A percentile compares a stretch with the other conserved stretches of the same genome.
These are phyloP conservation scores for Herpetomonas samuelpessoai DNA, from an alignment of 208 protist genomes.

Conservation along the genomic window DNA sequence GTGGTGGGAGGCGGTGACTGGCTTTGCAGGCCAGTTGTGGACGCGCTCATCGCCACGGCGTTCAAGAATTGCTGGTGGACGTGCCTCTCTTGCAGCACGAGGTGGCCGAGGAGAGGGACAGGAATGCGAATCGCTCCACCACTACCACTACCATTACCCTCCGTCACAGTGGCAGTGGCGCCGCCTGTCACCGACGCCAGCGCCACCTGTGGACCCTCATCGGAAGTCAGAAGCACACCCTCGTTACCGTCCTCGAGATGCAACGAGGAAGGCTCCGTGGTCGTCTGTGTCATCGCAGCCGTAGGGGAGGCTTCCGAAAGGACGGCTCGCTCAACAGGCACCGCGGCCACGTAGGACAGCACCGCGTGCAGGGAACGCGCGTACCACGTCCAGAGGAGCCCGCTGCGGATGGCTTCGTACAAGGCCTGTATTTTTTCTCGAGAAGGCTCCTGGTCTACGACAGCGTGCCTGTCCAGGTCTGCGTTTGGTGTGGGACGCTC, in stretches of 20 bases:
- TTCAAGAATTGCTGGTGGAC: no score
- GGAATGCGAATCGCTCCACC: slow-evolving; percentile 3
- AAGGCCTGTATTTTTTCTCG: not conserved
- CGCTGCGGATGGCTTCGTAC: slow-evolving; percentile 4
- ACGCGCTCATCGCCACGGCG: no score
- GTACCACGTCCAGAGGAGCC: slow-evolving; percentile 12
- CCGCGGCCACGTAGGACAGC: not conserved
- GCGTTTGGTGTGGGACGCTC: not conserved
- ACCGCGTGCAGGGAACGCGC: slow-evolving; percentile 11
- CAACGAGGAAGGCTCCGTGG: no score
- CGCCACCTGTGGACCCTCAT: not conserved
- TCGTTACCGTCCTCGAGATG: no score
- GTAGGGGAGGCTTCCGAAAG: no score
- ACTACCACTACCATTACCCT: not conserved
- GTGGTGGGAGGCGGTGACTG: no score
- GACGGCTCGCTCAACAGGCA: not conserved
- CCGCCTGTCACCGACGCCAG: not conserved
- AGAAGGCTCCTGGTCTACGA: no score
- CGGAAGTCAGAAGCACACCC: not conserved
- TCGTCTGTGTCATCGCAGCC: not conserved
- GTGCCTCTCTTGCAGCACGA: slow-evolving; percentile 19
- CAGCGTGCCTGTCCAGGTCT: no score
- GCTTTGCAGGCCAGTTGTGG: no score
- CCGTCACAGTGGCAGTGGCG: not conserved
- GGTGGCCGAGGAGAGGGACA: slow-evolving; percentile 15